Evolutionary conservation across 2,329 filamentous ascomycete species (phyloP).

Genomic region (Colletotrichum ledebouriae): DNA sequence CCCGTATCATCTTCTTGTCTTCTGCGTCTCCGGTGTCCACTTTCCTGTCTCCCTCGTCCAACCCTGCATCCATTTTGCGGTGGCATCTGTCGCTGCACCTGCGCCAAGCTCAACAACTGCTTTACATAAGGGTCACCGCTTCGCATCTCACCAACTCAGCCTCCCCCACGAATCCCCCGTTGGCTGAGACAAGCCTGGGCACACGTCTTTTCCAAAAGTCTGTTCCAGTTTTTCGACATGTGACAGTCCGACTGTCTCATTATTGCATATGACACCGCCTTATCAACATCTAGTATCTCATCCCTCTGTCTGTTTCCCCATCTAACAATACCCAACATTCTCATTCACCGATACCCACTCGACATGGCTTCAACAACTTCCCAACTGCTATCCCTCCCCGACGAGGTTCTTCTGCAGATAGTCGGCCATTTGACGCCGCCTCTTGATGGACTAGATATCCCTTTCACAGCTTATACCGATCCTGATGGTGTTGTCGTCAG

Average conservation of each 20-base stretch:
- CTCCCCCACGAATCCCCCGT: conserved; percentile 13
- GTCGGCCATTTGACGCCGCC: conserved; percentile 40
- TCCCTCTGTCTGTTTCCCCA: background rate
- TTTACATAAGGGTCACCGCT: conserved; percentile 11
- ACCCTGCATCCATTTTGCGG: conserved; percentile 25
- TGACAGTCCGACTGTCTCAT: conserved; percentile 16
- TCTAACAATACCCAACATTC: background rate
- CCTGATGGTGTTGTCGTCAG: conserved; percentile 40
- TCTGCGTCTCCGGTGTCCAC: conserved; percentile 8
- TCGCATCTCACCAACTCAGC: conserved; percentile 10
- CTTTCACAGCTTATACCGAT: conserved; percentile 38
- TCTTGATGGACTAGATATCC: conserved; percentile 39
- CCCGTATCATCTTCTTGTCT: conserved; percentile 29
- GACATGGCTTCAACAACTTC: conserved; percentile 20
- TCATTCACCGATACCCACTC: background rate
- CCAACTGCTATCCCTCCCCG: conserved; percentile 35
- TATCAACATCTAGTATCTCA: conserved; percentile 34
- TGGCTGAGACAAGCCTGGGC: conserved; percentile 15
- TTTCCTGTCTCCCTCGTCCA: conserved; percentile 16
- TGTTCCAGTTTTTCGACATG: background rate
- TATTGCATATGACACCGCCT: conserved; percentile 22
- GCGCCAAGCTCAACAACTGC: no score
- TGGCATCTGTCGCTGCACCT: conserved; percentile 14
- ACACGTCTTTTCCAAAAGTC: conserved; percentile 4
- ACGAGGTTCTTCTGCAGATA: conserved; percentile 39